A percentile compares a stretch with the other conserved stretches of the same genome.
These are phyloP conservation scores for Coprinellus aureogranulatus DNA, from an alignment of 768 basidiomycete species.

Conservation along the genomic window DNA sequence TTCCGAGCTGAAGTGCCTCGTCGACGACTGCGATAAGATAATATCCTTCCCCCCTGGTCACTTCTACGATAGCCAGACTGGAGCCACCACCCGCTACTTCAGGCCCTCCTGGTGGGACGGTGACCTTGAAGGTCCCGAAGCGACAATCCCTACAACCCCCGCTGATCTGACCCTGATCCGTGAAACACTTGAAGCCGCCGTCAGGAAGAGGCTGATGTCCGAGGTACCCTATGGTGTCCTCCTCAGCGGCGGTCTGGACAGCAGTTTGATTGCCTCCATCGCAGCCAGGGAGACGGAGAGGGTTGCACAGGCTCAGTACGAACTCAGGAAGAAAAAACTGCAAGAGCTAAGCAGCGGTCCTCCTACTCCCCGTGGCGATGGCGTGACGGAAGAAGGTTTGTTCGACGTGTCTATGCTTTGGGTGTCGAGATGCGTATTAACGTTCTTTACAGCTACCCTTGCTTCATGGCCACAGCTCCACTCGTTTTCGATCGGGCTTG, in stretches of 20 bases:
- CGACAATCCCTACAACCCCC: constrained; percentile 53
- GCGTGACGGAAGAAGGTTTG: constrained; percentile 55
- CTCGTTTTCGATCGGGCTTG: constrained; percentile 95
- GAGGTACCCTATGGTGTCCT: constrained; percentile 98
- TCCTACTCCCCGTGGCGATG: constrained; percentile 43
- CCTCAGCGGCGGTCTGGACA: constrained; percentile 92
- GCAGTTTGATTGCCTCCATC: constrained; percentile 92
- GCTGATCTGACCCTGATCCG: constrained; percentile 71
- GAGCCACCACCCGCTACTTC: constrained; percentile 80
- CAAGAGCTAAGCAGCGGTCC: constrained; percentile 55
- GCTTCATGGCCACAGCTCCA: constrained; percentile 94
- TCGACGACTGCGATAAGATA: constrained; percentile 91
- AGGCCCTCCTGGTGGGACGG: constrained; percentile 86
- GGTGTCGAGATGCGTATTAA: neutral
- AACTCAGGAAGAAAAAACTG: constrained; percentile 61
- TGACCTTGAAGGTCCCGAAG: constrained; percentile 63
- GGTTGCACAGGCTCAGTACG: constrained; percentile 74
- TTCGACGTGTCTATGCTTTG: neutral
- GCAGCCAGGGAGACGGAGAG: constrained; percentile 95
- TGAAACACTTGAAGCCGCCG: constrained; percentile 84
- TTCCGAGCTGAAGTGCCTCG: constrained; percentile 90
- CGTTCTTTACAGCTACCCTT: constrained; percentile 53
- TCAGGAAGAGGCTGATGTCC: constrained; percentile 93
- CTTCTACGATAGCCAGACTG: constrained; percentile 84
- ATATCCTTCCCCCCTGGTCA: constrained; percentile 97